phyloP scores from a whole-genome alignment of 208 protist genomes.

The Leishmania aethiopica region DNA sequence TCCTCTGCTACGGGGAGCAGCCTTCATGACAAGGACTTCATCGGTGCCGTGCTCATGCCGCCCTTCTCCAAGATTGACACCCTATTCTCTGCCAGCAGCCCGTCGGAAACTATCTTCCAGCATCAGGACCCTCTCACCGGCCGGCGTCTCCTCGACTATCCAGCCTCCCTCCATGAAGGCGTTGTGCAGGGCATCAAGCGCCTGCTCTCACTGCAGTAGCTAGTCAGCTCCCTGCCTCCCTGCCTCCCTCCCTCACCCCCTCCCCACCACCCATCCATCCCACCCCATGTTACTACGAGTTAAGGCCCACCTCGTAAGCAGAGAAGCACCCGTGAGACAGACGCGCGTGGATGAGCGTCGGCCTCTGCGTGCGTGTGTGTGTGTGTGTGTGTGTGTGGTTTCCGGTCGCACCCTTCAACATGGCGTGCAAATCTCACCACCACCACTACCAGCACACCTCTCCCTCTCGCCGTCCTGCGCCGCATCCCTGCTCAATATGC shows the following conservation, averaged over 20 bases:
- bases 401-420: neutral
- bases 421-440: neutral
- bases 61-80: conserved; percentile 20
- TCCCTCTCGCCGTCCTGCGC: too few relatives aligned
- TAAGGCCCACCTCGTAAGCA: neutral
- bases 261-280: neutral
- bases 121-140: conserved; percentile 1
- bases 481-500: too few relatives aligned
- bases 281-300: neutral
- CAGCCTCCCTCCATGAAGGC: neutral
- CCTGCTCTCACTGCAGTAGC: neutral
- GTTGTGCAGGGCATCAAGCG: conserved; percentile 6
- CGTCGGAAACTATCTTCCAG: neutral
- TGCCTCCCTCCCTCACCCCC: neutral
- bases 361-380: neutral
- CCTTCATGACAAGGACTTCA: conserved; percentile 15
- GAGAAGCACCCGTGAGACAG: neutral
- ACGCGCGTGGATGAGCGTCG: neutral
- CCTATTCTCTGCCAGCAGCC: neutral
- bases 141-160: neutral
- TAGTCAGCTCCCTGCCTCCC: neutral
- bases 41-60: conserved; percentile 15
- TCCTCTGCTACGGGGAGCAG: neutral
- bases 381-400: neutral
- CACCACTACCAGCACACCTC: too few relatives aligned